phyloP scores from a whole-genome alignment of 768 basidiomycete genomes.

The Botryobasidium botryosum region DNA sequence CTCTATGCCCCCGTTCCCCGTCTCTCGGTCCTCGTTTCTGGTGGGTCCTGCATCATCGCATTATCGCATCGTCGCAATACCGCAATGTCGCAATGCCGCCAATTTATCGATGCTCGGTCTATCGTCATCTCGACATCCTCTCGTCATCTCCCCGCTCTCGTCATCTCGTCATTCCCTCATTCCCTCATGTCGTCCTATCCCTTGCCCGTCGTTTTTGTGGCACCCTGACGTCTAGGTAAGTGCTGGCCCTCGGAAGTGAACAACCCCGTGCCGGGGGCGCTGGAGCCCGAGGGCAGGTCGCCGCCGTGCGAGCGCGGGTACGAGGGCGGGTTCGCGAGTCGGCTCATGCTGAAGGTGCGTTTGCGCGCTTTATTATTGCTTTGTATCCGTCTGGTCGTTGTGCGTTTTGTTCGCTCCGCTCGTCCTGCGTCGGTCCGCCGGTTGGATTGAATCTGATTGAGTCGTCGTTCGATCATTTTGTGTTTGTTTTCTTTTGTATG shows the following conservation, averaged over 20 bases:
- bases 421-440: background rate
- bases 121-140: too few species aligned
- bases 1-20: too few species aligned
- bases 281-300: slow-evolving; percentile 38
- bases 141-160: background rate
- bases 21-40: too few species aligned
- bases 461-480: too few species aligned
- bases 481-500: too few species aligned
- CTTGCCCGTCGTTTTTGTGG: slow-evolving; percentile 25
- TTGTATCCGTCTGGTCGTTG: background rate
- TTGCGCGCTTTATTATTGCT: background rate
- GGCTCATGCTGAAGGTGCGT: slow-evolving; percentile 64
- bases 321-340: slow-evolving; percentile 72
- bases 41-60: too few species aligned
- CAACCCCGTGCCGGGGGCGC: slow-evolving; percentile 67
- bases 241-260: slow-evolving; percentile 79
- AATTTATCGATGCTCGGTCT: too few species aligned
- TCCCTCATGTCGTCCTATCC: background rate
- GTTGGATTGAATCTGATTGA: too few species aligned
- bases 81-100: too few species aligned
- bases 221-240: slow-evolving; percentile 53
- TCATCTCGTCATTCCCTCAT: background rate
- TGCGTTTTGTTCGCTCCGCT: background rate
- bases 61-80: too few species aligned
- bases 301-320: slow-evolving; percentile 74